These are phyloP conservation scores for Oryza meridionalis DNA, from an alignment of 176 grass and related monocot genomes.

Conservation along the genomic window DNA sequence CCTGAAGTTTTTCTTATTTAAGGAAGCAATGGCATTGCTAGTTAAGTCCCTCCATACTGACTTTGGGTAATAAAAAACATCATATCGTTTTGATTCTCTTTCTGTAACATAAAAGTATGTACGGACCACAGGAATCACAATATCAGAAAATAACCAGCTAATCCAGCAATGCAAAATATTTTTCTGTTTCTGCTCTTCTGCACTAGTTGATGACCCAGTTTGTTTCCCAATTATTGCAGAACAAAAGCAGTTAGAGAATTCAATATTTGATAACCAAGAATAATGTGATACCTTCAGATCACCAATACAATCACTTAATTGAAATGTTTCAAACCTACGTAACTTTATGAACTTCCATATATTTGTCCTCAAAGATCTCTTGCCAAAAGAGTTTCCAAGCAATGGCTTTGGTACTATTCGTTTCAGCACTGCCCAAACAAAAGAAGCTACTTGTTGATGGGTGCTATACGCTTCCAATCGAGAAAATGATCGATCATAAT, in stretches of 20 bases:
- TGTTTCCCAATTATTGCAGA: conserved; percentile 31
- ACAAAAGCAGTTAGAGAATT: conserved; percentile 58
- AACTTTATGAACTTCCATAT: conserved; percentile 84
- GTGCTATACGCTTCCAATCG: conserved; percentile 65
- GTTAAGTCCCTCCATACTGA: conserved; percentile 67
- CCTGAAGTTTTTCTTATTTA: conserved; percentile 52
- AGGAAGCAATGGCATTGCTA: conserved; percentile 53
- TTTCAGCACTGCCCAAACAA: conserved; percentile 76
- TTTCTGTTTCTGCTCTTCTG: conserved; percentile 33
- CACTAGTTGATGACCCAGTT: conserved; percentile 34
- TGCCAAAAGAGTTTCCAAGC: conserved; percentile 64
- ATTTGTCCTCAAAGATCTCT: conserved; percentile 74
- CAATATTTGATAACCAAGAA: conserved; percentile 72
- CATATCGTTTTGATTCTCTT: conserved; percentile 73
- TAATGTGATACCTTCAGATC: conserved; percentile 67
- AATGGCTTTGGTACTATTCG: conserved; percentile 69
- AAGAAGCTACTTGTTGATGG: conserved; percentile 76
- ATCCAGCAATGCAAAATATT: conserved; percentile 83
- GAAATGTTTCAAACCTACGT: conserved; percentile 62
- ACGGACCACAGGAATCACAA: conserved; percentile 70
- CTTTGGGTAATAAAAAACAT: conserved; percentile 93
- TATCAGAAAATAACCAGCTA: conserved; percentile 78
- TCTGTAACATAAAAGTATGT: conserved; percentile 91
- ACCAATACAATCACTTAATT: conserved; percentile 62
- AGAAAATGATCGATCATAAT: conserved; percentile 37